phyloP scores from a whole-genome alignment of 2,329 filamentous ascomycete genomes.

The Rutstroemia sp. region DNA sequence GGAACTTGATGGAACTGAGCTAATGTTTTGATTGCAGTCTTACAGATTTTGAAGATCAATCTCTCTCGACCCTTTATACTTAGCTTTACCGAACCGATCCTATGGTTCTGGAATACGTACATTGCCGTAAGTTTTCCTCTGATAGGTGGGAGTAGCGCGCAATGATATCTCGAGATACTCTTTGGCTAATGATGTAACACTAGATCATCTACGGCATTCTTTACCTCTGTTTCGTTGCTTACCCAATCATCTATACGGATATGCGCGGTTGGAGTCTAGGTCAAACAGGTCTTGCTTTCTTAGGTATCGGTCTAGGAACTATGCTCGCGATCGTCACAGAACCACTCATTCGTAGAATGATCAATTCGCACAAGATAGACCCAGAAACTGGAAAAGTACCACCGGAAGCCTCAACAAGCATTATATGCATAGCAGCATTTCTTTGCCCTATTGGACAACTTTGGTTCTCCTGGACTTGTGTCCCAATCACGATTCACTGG shows the following conservation, averaged over 20 bases:
- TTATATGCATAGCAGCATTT: slow-evolving; percentile 72
- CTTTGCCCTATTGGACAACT: slow-evolving; percentile 72
- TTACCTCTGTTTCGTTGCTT: slow-evolving; percentile 85
- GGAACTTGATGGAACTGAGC: neutral
- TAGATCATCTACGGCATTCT: slow-evolving; percentile 74
- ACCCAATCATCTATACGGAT: slow-evolving; percentile 72
- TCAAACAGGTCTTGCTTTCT: slow-evolving; percentile 68
- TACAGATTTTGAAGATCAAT: slow-evolving; percentile 63
- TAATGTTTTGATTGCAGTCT: slow-evolving; percentile 40
- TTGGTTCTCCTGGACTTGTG: slow-evolving; percentile 82
- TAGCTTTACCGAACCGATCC: slow-evolving; percentile 72
- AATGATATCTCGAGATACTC: neutral
- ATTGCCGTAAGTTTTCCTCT: slow-evolving; percentile 40
- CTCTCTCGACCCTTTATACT: slow-evolving; percentile 72
- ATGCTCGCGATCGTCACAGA: slow-evolving; percentile 55
- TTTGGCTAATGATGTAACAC: neutral
- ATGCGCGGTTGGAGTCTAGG: slow-evolving; percentile 71
- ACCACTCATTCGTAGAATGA: slow-evolving; percentile 67
- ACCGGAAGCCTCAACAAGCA: slow-evolving; percentile 74
- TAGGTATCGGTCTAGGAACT: slow-evolving; percentile 61
- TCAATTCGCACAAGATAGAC: slow-evolving; percentile 69
- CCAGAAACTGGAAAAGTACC: slow-evolving; percentile 64
- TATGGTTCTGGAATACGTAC: slow-evolving; percentile 63
- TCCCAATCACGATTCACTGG: slow-evolving; percentile 72
- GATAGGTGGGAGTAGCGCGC: neutral